phyloP scores from a whole-genome alignment of 148 eudicot genomes.

The Vaccinium macrocarpon region DNA sequence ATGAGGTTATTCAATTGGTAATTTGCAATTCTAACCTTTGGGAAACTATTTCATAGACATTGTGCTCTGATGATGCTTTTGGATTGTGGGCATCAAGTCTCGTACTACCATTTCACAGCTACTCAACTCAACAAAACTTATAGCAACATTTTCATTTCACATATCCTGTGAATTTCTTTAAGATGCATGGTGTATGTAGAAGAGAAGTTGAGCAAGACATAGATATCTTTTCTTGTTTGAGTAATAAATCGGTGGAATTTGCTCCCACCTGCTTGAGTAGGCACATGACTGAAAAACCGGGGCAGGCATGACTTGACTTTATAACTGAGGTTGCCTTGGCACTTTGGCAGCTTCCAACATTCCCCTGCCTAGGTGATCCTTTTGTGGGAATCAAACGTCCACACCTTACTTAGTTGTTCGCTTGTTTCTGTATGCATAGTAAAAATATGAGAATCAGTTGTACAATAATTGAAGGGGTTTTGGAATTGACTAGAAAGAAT shows the following conservation, averaged over 20 bases:
- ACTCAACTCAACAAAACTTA: conserved; percentile 11
- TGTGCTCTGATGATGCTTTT: neutral
- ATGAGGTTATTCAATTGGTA: neutral
- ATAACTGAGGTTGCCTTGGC: neutral
- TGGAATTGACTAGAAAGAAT: neutral
- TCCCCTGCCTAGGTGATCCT: neutral
- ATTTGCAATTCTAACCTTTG: neutral
- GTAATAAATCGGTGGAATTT: neutral
- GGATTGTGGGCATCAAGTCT: neutral
- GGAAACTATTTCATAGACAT: neutral
- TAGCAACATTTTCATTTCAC: neutral
- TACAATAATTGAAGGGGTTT: neutral
- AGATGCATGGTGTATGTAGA: neutral
- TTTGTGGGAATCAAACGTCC: neutral
- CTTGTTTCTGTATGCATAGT: neutral
- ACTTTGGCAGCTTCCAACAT: conserved; percentile 6
- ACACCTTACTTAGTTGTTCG: neutral
- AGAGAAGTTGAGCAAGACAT: neutral
- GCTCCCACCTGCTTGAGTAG: neutral
- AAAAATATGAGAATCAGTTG: neutral
- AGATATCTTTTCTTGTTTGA: neutral
- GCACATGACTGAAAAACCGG: neutral
- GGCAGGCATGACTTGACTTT: neutral
- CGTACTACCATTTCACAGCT: neutral
- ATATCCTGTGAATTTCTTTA: neutral